These are phyloP conservation scores for Mycogone perniciosa DNA, from an alignment of 2,329 filamentous ascomycete genomes.

Conservation along the genomic window DNA sequence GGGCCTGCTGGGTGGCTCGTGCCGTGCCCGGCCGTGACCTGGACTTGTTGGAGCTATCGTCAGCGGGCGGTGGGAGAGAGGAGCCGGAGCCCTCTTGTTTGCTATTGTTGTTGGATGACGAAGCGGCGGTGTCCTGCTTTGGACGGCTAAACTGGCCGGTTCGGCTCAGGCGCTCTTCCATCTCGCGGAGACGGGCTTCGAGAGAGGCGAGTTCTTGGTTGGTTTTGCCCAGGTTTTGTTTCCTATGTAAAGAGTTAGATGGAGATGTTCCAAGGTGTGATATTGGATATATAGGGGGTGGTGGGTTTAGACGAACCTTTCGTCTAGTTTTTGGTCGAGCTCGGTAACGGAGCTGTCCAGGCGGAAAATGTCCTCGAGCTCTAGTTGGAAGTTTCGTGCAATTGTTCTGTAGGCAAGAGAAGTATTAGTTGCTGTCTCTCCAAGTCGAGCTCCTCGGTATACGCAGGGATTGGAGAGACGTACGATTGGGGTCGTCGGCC, in stretches of 20 bases:
- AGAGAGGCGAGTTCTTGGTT: slow-evolving; percentile 78
- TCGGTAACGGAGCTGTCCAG: slow-evolving; percentile 72
- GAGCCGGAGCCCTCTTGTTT: slow-evolving; percentile 7
- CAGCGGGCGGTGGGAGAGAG: slow-evolving; percentile 14
- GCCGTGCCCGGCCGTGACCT: slow-evolving; percentile 50
- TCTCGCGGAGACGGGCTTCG: slow-evolving; percentile 75
- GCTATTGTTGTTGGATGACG: not conserved
- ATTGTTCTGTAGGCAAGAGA: slow-evolving; percentile 57
- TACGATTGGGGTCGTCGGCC: slow-evolving; percentile 77
- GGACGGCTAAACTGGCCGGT: slow-evolving; percentile 15
- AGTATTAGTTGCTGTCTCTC: not conserved
- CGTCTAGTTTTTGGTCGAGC: slow-evolving; percentile 67
- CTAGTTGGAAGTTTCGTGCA: slow-evolving; percentile 77
- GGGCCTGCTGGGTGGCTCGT: slow-evolving; percentile 44
- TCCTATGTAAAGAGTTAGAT: slow-evolving; percentile 45
- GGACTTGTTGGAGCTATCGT: slow-evolving; percentile 29
- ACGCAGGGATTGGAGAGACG: slow-evolving; percentile 33
- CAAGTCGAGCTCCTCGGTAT: slow-evolving; percentile 6
- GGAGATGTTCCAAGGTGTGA: not conserved
- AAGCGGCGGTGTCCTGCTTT: no score
- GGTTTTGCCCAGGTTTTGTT: slow-evolving; percentile 68
- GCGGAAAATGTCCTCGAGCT: slow-evolving; percentile 83
- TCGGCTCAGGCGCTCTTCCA: slow-evolving; percentile 67
- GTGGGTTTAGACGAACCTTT: slow-evolving; percentile 58
- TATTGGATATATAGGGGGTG: not conserved